Percentiles rank a stretch among this genome's conserved stretches.
Conservation (phyloP, 2,329 filamentous ascomycete genomes). For the Phaeosphaeriaceae sp. region DNA sequence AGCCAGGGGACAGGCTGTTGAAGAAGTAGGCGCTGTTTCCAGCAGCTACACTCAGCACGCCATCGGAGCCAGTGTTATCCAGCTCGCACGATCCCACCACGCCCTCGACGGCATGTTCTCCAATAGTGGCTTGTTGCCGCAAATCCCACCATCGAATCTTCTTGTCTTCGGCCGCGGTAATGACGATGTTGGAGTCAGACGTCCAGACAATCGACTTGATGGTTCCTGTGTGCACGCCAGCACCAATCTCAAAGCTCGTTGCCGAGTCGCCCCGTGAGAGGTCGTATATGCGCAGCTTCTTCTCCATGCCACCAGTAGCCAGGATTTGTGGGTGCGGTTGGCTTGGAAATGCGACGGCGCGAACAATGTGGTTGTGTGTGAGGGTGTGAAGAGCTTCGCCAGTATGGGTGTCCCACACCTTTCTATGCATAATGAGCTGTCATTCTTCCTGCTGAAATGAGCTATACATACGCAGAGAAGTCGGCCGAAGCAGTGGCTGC, state of each 20-base stretch:
- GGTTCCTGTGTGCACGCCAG: conserved; percentile 80
- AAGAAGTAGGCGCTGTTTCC: conserved; percentile 95
- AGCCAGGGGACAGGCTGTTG: conserved; percentile 73
- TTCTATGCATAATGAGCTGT: conserved; percentile 62
- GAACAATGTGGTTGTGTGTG: conserved; percentile 93
- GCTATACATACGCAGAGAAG: conserved; percentile 78
- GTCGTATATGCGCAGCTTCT: conserved; percentile 94
- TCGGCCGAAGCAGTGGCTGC: conserved; percentile 95
- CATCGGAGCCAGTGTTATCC: conserved; percentile 66
- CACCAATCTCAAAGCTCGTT: conserved; percentile 83
- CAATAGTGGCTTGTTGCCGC: conserved; percentile 74
- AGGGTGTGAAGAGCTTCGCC: conserved; percentile 88
- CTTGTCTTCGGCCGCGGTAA: conserved; percentile 90
- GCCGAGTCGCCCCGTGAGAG: conserved; percentile 66
- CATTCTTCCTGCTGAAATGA: not conserved
- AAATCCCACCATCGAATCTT: conserved; percentile 95
- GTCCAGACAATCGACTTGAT: conserved; percentile 99
- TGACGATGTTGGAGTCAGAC: conserved; percentile 82
- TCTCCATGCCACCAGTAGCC: conserved; percentile 93
- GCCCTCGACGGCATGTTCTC: conserved; percentile 79
- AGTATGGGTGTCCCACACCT: conserved; percentile 96
- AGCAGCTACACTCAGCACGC: conserved; percentile 87
- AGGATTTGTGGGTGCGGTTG: conserved; percentile 80
- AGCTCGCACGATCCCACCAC: conserved; percentile 93
- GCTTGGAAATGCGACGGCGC: conserved; percentile 82